Conservation (phyloP, 1,139 yeast species). For the Blastobotrys raffinosifermentans region DNA sequence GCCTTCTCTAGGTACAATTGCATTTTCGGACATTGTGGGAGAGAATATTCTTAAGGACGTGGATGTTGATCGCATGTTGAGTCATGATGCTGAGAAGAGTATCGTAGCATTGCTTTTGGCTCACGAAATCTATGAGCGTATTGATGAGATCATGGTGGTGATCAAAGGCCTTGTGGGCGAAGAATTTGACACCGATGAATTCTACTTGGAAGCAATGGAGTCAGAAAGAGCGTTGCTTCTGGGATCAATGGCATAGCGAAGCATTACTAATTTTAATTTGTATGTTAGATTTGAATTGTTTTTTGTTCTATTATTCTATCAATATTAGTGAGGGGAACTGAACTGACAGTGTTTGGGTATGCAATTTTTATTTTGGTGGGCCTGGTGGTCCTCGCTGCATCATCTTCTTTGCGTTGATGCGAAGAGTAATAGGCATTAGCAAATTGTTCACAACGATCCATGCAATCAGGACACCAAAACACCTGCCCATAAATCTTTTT, state of each 20-base stretch:
- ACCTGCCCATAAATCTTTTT: conserved; percentile 51
- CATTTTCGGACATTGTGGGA: conserved; percentile 6
- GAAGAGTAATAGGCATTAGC: conserved; percentile 44
- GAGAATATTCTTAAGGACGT: conserved; percentile 4
- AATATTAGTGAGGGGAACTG: too few species aligned
- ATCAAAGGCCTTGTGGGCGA: conserved; percentile 30
- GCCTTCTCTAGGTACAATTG: not conserved
- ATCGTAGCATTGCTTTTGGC: conserved; percentile 10
- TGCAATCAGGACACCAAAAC: conserved; percentile 49
- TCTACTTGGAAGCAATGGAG: conserved; percentile 3
- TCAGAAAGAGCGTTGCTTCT: not conserved
- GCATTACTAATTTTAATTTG: too few species aligned
- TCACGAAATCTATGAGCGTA: conserved; percentile 24
- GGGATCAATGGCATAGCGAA: too few species aligned
- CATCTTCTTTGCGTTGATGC: too few species aligned
- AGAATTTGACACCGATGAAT: conserved; percentile 21
- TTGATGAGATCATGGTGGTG: conserved; percentile 25
- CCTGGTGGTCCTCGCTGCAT: too few species aligned
- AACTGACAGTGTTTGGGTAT: too few species aligned
- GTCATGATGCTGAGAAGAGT: conserved; percentile 5
- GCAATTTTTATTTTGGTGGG: too few species aligned
- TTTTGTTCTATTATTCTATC: too few species aligned
- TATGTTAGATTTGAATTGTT: too few species aligned
- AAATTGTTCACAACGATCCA: conserved; percentile 52
- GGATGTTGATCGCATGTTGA: conserved; percentile 1